phyloP scores from a whole-genome alignment of 73 alveolate genomes.

The Paramecium octaurelia region DNA sequence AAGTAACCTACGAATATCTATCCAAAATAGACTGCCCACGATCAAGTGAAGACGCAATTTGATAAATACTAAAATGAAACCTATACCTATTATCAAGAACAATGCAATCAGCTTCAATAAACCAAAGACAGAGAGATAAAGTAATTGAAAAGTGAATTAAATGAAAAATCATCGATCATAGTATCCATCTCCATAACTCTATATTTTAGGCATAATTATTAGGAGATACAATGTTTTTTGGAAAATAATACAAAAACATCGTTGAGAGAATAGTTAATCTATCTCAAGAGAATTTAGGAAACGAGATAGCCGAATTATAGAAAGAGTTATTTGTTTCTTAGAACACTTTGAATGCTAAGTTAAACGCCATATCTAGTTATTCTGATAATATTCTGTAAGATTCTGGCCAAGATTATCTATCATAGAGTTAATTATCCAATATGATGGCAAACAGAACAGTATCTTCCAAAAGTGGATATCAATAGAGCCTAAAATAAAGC shows the following conservation, averaged over 20 bases:
- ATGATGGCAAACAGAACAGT: background rate
- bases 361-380: background rate
- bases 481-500: background rate
- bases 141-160: background rate
- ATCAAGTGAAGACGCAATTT: background rate
- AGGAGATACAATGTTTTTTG: conserved; percentile 1
- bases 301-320: background rate
- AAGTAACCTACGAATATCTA: background rate
- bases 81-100: background rate
- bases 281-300: background rate
- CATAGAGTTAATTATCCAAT: background rate
- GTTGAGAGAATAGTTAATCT: background rate
- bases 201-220: background rate
- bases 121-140: background rate
- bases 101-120: background rate
- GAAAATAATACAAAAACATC: background rate
- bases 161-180: background rate
- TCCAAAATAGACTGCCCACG: background rate
- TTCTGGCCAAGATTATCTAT: background rate
- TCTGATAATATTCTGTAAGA: background rate
- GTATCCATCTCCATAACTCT: background rate
- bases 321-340: background rate
- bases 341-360: background rate
- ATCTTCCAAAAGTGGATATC: background rate
- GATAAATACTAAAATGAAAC: background rate